Conservation (phyloP, 192 early-diverging fungal genomes). For the Spizellomyces sp. region DNA sequence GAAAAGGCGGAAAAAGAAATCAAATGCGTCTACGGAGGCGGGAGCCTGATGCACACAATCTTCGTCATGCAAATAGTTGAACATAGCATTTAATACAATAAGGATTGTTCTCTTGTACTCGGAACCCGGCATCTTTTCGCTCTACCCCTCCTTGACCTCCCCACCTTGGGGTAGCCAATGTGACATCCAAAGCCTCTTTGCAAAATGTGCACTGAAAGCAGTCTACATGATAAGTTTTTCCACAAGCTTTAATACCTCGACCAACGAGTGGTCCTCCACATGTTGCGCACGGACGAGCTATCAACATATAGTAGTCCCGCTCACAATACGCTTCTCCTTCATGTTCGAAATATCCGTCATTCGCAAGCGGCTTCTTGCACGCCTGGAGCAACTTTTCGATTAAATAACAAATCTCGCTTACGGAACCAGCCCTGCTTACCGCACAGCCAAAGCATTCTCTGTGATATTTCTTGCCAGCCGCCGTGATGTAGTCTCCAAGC, state of each 20-base stretch:
- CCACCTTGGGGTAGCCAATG: slow-evolving; percentile 28
- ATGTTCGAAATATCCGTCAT: slow-evolving; percentile 28
- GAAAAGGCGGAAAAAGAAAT: neutral
- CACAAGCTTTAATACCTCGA: slow-evolving; percentile 29
- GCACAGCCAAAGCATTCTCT: slow-evolving; percentile 36
- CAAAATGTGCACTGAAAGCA: slow-evolving; percentile 44
- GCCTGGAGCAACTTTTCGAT: neutral
- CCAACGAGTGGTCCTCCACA: slow-evolving; percentile 32
- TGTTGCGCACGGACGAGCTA: slow-evolving; percentile 29
- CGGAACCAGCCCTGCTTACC: slow-evolving; percentile 17
- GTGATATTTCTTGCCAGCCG: slow-evolving; percentile 35
- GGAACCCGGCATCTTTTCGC: slow-evolving; percentile 1
- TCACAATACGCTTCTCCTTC: slow-evolving; percentile 42
- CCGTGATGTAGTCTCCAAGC: slow-evolving; percentile 30
- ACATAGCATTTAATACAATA: slow-evolving; percentile 21
- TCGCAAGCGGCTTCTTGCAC: slow-evolving; percentile 34
- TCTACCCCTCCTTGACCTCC: slow-evolving; percentile 6
- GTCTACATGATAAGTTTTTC: slow-evolving; percentile 37
- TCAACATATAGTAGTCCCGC: slow-evolving; percentile 34
- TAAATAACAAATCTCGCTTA: too few relatives aligned
- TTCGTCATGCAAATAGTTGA: slow-evolving; percentile 15
- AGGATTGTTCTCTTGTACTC: slow-evolving; percentile 5
- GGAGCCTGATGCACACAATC: neutral
- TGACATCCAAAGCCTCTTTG: slow-evolving; percentile 32
- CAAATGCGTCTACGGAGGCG: neutral